Base-by-base conservation (phyloP, 2,329 filamentous ascomycete genomes). In the Epichloe festucae region DNA sequence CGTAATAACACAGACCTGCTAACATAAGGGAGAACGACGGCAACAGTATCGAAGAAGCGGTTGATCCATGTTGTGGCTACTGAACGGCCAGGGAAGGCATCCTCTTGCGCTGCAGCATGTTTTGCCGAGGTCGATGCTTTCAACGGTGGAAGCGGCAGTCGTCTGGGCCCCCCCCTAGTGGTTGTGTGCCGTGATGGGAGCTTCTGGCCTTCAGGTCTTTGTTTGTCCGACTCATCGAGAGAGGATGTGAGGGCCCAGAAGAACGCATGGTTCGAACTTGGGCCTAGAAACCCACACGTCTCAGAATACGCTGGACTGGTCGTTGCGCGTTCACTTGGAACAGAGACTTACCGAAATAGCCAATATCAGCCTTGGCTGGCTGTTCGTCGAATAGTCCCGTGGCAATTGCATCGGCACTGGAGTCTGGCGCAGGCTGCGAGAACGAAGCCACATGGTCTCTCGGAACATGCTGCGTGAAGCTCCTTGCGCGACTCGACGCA, bases 251-350 rank as follows among this genome's bases (percentile, higher is more conserved):
- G 52, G 6, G 58, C 58, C 44, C 60, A 55, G 48, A 64, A 64
- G 39, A 64, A 53, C 10, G 61, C 59, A 48, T 65, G 63, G 39
- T 65, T 65, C 8, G 63, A 63, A 36, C 57, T 64, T 6, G 63
- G 54, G 6, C 62, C 62, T 64, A 35, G n/a, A 15, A 23, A 45
- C 23, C 21, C 31, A 31, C 31, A 7, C 6, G 12, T 23, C 38
- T 52, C 31, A 55, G 51, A 31, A 14, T 23, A 41, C 6, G 7
- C n/a, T 12, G 43, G 45, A 34, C 19, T 10, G 46, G 40, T 15
- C 35, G 17, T 21, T 36, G 7, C 12, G 10, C 27, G 3, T 14
- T 15, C 48, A 44, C 14, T 36, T 27, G 35, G 4, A n/a, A 49
- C 17, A 10, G 3, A 34, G 23, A 51, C 50, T 54, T 46, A 60